Evolutionary conservation across 768 basidiomycete species (phyloP), one percentile per base, ranked within the genome.

Genomic region (Pholiota molesta): DNA sequence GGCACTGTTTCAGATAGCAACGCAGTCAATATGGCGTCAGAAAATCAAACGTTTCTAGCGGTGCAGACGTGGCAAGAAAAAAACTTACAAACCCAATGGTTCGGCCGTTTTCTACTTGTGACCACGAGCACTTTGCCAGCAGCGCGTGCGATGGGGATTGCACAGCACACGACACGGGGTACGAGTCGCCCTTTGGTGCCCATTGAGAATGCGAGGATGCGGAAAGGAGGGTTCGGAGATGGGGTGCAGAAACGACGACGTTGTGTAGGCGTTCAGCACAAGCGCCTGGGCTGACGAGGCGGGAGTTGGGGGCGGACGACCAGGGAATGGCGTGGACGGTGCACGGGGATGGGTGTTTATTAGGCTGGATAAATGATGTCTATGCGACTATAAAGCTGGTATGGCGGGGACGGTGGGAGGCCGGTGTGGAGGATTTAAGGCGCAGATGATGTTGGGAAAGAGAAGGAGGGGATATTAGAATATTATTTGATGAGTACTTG

Each of bases 141-240:
- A 28, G 87, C 77, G 65, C 87, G 83, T 51, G 86, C 79, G 67
- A 95, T 92, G 58, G 93, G 93, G 60, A 95, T 95, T 55, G 93
- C 93, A 72, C 93, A 94, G 77, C 93, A 95, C 67, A 95, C 93
- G 74, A 95, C 83, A 73, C 93, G 90, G 58, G 93, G 93, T 54
- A 85, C 84, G 59, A 88, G 76, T 66, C 92, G 87, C 70, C 91
- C 92, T 81, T 93, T 92, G 66, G 86, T 83, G 62, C 79, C 82
- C 82, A 84, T 84, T 64, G 62, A 54, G 64, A 56, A 68, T 59
- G 63, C 59, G 52, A 61, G 57, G 61, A 57, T 62, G 64, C 39
- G 35, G 52, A 65, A 62, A 59, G 52, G 47, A 49, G 42, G 44
- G 14, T 55, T 62, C 31, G 55, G 52, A 45, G 6, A 42, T n/a